Evolutionary conservation across 2,329 filamentous ascomycete genomes (phyloP).

Genomic region (Aureobasidium sp.): DNA sequence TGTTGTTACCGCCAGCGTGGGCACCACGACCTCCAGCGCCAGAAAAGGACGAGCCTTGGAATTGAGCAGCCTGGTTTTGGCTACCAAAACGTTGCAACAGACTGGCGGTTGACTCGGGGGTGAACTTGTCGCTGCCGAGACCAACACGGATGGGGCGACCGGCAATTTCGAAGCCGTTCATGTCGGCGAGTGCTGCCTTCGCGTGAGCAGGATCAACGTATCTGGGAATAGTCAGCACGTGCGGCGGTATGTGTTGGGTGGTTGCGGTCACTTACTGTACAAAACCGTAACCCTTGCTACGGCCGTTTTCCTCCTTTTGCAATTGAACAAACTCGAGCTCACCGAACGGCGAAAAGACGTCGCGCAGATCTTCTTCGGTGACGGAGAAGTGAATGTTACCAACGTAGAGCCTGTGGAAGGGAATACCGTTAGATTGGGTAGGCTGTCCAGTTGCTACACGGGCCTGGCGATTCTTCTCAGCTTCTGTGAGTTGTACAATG

Average conservation of each 20-base stretch:
- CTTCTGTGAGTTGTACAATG: conserved; percentile 96
- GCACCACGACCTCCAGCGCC: conserved; percentile 81
- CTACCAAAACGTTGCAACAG: conserved; percentile 87
- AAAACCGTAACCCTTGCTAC: conserved; percentile 94
- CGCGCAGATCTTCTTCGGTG: conserved; percentile 89
- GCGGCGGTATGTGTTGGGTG: not conserved
- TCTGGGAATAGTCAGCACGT: conserved; percentile 20
- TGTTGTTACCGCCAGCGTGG: conserved; percentile 64
- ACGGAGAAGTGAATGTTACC: conserved; percentile 99
- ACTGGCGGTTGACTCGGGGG: conserved; percentile 89
- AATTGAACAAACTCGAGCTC: conserved; percentile 96
- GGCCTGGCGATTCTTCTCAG: conserved; percentile 97
- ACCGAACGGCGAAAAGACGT: conserved; percentile 95
- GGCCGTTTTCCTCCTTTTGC: conserved; percentile 87
- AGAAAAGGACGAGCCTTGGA: conserved; percentile 86
- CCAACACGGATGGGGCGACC: conserved; percentile 96
- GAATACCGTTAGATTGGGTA: conserved; percentile 72
- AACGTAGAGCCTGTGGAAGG: conserved; percentile 96
- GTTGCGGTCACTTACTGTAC: conserved; percentile 68
- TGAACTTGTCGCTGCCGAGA: conserved; percentile 99
- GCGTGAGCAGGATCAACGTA: conserved; percentile 70
- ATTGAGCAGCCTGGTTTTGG: conserved; percentile 56
- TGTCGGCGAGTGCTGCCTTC: conserved; percentile 91
- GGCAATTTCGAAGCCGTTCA: conserved; percentile 98
- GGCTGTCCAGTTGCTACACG: conserved; percentile 66